Percentiles rank a stretch among this genome's conserved stretches.
These are phyloP conservation scores for Astragalus membranaceus DNA, from an alignment of 306 rosid species.

Conservation along the genomic window DNA sequence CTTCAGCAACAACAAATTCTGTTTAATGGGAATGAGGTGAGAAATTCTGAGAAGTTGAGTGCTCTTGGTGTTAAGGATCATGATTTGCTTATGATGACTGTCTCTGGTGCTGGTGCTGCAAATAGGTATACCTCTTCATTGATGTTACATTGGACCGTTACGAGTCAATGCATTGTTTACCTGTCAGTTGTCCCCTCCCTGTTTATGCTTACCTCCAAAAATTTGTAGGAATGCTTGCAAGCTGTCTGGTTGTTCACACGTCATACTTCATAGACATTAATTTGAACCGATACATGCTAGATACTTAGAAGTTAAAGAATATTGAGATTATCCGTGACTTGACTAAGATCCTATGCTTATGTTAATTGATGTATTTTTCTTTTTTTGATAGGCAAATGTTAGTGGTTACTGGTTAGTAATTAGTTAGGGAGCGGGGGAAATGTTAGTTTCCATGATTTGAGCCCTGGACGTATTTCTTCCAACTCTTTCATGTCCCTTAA, in stretches of 20 bases:
- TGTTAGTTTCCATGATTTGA: too few species aligned
- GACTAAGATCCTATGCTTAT: background rate
- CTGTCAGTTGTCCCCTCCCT: background rate
- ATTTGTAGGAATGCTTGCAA: background rate
- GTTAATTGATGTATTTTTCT: background rate
- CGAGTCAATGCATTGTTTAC: background rate
- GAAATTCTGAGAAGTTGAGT: constrained; percentile 67
- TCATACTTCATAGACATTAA: background rate
- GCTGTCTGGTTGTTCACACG: background rate
- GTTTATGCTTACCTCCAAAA: background rate
- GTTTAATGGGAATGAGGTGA: constrained; percentile 70
- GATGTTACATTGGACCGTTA: background rate
- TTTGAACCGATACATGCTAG: background rate
- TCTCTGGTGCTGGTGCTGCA: constrained; percentile 34
- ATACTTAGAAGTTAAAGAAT: background rate
- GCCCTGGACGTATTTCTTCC: too few species aligned
- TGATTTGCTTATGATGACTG: constrained; percentile 80
- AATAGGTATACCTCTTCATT: constrained; percentile 37
- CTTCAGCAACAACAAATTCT: constrained; percentile 83
- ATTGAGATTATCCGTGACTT: background rate
- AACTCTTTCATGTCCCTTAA: too few species aligned
- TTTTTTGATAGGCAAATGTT: too few species aligned
- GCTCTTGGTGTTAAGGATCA: constrained; percentile 81
- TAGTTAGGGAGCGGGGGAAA: too few species aligned
- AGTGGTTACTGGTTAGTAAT: too few species aligned